Conservation (phyloP, 2,329 filamentous ascomycete species). For the Xylariomycetidae sp. region DNA sequence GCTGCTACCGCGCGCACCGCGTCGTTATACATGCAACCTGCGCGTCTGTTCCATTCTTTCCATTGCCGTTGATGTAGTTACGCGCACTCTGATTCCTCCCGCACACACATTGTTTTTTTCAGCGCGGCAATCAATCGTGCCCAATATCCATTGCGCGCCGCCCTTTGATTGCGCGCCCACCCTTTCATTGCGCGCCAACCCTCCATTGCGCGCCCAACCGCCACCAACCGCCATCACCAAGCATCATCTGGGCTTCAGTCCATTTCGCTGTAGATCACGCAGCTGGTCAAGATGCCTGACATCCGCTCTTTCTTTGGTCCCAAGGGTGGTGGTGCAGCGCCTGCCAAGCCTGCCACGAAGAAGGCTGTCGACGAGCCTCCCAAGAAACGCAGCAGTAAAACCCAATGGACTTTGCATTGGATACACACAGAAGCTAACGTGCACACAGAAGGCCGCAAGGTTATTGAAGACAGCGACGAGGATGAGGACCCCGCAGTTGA, state of each 20-base stretch:
- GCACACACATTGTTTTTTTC: too few relatives aligned
- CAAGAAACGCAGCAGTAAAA: conserved; percentile 38
- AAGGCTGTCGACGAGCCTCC: conserved; percentile 39
- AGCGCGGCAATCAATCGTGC: conserved; percentile 12
- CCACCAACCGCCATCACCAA: conserved; percentile 1
- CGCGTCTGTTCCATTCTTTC: too few relatives aligned
- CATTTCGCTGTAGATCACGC: not conserved
- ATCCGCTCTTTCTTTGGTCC: conserved; percentile 88
- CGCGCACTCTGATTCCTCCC: too few relatives aligned
- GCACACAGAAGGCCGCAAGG: conserved; percentile 51
- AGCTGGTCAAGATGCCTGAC: conserved; percentile 62
- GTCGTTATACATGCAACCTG: too few relatives aligned
- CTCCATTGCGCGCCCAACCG: too few relatives aligned
- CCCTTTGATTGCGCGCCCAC: too few relatives aligned
- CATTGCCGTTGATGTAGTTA: too few relatives aligned
- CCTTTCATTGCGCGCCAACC: too few relatives aligned
- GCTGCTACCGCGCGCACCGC: too few relatives aligned
- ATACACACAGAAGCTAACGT: too few relatives aligned
- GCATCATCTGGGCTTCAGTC: not conserved
- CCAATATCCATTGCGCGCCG: too few relatives aligned
- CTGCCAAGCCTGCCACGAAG: conserved; percentile 41
- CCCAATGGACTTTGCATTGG: conserved; percentile 4
- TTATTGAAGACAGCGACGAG: conserved; percentile 77
- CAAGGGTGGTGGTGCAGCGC: conserved; percentile 56
- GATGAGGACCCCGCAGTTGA: conserved; percentile 51